phyloP scores from a whole-genome alignment of 208 protist species.

The Wallacemonas collosoma region DNA sequence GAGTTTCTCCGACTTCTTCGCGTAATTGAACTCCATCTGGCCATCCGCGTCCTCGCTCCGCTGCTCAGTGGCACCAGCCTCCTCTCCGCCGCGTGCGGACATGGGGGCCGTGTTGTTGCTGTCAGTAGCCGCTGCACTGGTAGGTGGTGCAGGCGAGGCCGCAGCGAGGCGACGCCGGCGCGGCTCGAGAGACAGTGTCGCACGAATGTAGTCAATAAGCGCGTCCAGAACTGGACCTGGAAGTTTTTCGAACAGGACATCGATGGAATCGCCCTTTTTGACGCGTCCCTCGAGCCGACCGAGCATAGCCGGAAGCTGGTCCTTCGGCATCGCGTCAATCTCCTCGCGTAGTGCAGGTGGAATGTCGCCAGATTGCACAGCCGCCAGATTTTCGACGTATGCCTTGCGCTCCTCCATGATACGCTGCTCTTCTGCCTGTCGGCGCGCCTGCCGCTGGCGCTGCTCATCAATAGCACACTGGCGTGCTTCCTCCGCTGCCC shows the following conservation, averaged over 20 bases:
- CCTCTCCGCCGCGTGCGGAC: not conserved
- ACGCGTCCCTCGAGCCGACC: conserved; percentile 66
- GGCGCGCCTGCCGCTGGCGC: conserved; percentile 28
- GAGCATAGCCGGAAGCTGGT: conserved; percentile 72
- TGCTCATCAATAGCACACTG: conserved; percentile 37
- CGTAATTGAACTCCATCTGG: conserved; percentile 76
- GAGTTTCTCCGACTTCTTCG: conserved; percentile 73
- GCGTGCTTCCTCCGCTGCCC: conserved; percentile 25
- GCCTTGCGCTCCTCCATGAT: conserved; percentile 70
- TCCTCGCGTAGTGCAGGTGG: conserved; percentile 75
- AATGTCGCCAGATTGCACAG: conserved; percentile 74
- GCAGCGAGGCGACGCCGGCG: not conserved
- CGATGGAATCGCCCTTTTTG: conserved; percentile 74
- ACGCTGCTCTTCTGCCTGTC: conserved; percentile 50
- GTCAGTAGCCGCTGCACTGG: not conserved
- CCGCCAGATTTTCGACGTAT: conserved; percentile 77
- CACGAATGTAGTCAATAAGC: conserved; percentile 72
- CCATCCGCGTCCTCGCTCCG: conserved; percentile 10
- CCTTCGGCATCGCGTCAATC: conserved; percentile 68
- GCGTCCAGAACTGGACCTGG: conserved; percentile 58
- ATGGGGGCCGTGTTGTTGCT: not conserved
- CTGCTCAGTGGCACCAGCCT: not conserved
- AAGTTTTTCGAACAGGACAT: conserved; percentile 82
- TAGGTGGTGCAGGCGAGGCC: not conserved
- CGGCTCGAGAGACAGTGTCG: conserved; percentile 72